Conservation (phyloP, 2,329 filamentous ascomycete species). For the Fusarium praegraminearum region DNA sequence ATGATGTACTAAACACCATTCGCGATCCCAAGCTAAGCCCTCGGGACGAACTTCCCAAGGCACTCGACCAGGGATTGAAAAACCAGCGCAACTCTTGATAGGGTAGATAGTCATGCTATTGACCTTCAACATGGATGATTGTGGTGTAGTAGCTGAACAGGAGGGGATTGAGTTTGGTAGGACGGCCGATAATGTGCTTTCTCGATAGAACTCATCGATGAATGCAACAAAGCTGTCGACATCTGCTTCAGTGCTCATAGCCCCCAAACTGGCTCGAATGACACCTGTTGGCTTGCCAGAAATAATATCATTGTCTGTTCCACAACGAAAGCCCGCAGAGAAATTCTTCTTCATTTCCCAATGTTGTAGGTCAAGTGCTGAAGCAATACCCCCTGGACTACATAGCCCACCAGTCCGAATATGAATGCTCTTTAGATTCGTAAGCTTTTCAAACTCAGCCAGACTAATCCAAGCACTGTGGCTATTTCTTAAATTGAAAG, state of each 20-base stretch:
- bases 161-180: not conserved
- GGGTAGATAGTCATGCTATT: slow-evolving; percentile 82
- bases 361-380: slow-evolving; percentile 76
- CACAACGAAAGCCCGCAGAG: slow-evolving; percentile 85
- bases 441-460: slow-evolving; percentile 87
- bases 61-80: slow-evolving; percentile 70
- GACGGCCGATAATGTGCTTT: slow-evolving; percentile 13
- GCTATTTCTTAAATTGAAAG: slow-evolving; percentile 83
- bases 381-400: slow-evolving; percentile 88
- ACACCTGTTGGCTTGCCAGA: slow-evolving; percentile 89
- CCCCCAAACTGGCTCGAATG: slow-evolving; percentile 86
- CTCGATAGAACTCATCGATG: slow-evolving; percentile 69
- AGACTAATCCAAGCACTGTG: slow-evolving; percentile 81
- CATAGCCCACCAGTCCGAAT: slow-evolving; percentile 90
- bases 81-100: slow-evolving; percentile 93
- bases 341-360: slow-evolving; percentile 90
- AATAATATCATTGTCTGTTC: slow-evolving; percentile 83
- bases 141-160: not conserved
- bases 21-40: slow-evolving; percentile 92
- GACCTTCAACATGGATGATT: slow-evolving; percentile 53
- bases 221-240: slow-evolving; percentile 79
- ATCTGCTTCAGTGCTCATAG: slow-evolving; percentile 86
- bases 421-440: slow-evolving; percentile 81
- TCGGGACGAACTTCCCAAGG: slow-evolving; percentile 84
- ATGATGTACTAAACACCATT: slow-evolving; percentile 94